Percentiles rank a stretch among this genome's conserved stretches.
Evolutionary conservation across 257 asterid species (phyloP).

Genomic region (Knoxia roxburghii): DNA sequence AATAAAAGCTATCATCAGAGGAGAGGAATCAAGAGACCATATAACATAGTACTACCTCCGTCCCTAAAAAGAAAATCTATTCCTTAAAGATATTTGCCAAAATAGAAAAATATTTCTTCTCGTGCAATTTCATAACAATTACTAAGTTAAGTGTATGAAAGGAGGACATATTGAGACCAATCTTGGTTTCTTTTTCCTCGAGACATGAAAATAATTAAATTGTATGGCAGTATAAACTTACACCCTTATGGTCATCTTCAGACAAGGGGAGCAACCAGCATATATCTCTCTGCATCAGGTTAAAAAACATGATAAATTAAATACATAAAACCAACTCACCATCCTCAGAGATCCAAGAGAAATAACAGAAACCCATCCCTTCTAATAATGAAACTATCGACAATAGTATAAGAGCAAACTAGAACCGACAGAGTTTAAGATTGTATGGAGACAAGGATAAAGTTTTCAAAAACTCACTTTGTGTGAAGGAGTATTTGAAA

Average conservation of each 20-base stretch:
- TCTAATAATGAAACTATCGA: not conserved
- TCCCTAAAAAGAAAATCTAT: not conserved
- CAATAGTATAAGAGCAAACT: not conserved
- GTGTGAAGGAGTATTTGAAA: slow-evolving; percentile 63
- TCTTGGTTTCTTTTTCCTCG: not conserved
- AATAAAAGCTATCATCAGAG: not conserved
- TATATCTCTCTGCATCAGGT: slow-evolving; percentile 62
- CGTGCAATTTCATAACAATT: not conserved
- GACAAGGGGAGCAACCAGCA: slow-evolving; percentile 91
- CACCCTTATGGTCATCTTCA: slow-evolving; percentile 77
- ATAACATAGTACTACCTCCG: no score
- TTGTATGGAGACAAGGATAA: not conserved
- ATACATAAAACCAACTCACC: not conserved
- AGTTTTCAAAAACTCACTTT: slow-evolving; percentile 49
- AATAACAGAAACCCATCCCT: not conserved
- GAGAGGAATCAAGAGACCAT: not conserved
- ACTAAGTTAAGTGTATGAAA: not conserved
- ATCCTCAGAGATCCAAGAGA: not conserved
- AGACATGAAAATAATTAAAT: slow-evolving; percentile 3
- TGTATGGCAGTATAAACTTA: slow-evolving; percentile 44
- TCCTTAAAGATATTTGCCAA: not conserved
- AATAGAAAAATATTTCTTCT: not conserved
- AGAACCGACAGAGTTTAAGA: not conserved
- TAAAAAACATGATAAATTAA: slow-evolving; percentile 1
- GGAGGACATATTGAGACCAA: not conserved